Evolutionary conservation across 768 basidiomycete genomes (phyloP), one percentile per base, ranked within the genome.

Genomic region (Serendipita vermifera): DNA sequence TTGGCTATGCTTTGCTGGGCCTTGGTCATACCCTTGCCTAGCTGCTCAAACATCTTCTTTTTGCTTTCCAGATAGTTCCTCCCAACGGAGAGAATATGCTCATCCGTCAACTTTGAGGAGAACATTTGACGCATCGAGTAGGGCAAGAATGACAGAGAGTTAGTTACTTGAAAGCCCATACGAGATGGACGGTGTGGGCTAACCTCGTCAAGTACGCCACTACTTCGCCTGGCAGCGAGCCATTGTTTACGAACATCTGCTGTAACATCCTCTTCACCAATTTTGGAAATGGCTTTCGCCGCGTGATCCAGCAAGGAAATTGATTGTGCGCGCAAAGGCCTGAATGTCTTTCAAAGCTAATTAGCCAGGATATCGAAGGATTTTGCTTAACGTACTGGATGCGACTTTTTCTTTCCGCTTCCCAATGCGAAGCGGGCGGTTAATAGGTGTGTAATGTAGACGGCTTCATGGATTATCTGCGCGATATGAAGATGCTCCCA

Each of bases 401-500:
- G 46, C 9, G 46, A 26, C 29, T 51, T 51, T 29, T 51, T 51
- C 46, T 51, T 51, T 20, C 46, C n/a, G 6, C 46, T 29, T 15
- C 20, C 22, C 3, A 51, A 29, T 9, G 46, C 46, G 22, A 51
- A 51, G 9, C 46, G 46, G 4, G 46, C 46, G 22, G 46, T 51
- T 15, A 51, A 29, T 20, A 51, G 46, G 22, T 51, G 46, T 22
- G 46, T 29, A 29, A 51, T 6, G 22, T 26, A 51, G 27, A 51
- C 46, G 6, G 29, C 87, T 73, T 92, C 89, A 67, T 90, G 87
- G 0, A 77, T 75, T 51, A 92, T 69, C 11, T 79, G 78, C 2
- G 81, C 83, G 3, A 85, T 69, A 60, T 92, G 88, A 17, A 91
- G 73, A n/a, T 79, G 60, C 61, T 83, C 78, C 48, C 73, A 70